A percentile compares a stretch with the other conserved stretches of the same genome.
Conservation (phyloP, 2,329 filamentous ascomycete species). For the Tolypocladium inflatum region DNA sequence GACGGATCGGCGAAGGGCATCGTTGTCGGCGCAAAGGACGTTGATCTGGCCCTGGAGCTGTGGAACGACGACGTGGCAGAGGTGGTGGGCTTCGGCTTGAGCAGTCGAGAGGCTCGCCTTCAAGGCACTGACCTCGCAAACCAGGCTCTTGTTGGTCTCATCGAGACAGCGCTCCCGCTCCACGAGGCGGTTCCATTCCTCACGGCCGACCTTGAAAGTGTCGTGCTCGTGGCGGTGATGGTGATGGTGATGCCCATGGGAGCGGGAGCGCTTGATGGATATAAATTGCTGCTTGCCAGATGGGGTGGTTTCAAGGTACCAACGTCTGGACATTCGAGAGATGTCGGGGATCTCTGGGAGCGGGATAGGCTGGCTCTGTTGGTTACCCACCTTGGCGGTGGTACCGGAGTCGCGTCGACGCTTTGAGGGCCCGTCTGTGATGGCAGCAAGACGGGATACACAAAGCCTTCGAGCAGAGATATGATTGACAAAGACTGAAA, state of each 20-base stretch:
- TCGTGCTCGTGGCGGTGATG: conserved; percentile 19
- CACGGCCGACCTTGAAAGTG: conserved; percentile 23
- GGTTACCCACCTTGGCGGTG: conserved; percentile 10
- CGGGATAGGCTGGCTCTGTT: conserved; percentile 4
- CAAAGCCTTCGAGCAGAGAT: neutral
- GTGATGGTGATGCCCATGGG: conserved; percentile 20
- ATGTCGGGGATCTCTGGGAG: conserved; percentile 1
- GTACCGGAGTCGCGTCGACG: neutral
- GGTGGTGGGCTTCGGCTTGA: conserved; percentile 24
- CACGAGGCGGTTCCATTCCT: conserved; percentile 26
- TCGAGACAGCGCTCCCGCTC: conserved; percentile 25
- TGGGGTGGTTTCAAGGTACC: conserved; percentile 25
- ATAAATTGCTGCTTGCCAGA: conserved; percentile 26
- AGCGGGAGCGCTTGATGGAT: conserved; percentile 28
- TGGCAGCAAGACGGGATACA: conserved; percentile 1
- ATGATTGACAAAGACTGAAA: neutral
- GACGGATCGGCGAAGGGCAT: conserved; percentile 25
- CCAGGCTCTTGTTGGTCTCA: conserved; percentile 23
- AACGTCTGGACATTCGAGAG: conserved; percentile 22
- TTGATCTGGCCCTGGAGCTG: conserved; percentile 27
- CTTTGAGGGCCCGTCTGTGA: conserved; percentile 1
- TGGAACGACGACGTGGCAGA: conserved; percentile 21
- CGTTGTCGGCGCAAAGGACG: conserved; percentile 27
- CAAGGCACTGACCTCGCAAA: conserved; percentile 20
- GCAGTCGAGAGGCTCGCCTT: conserved; percentile 24